These are phyloP conservation scores for Lecanicillium sp. DNA, from an alignment of 2,329 filamentous ascomycete species.

Conservation along the genomic window DNA sequence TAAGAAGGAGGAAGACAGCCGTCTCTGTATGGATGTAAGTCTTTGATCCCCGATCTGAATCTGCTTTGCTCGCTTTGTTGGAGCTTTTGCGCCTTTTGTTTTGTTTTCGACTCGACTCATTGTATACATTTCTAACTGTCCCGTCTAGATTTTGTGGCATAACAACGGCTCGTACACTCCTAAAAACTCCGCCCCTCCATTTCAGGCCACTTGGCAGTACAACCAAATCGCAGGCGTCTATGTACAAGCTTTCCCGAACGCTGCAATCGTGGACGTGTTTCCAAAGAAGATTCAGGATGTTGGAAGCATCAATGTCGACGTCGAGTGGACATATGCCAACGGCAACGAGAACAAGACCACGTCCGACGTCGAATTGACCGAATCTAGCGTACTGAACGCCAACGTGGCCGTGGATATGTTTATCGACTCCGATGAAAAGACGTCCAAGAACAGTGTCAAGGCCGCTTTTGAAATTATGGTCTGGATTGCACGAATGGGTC, in stretches of 20 bases:
- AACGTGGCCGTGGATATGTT: constrained; percentile 55
- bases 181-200: constrained; percentile 35
- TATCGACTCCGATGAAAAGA: constrained; percentile 35
- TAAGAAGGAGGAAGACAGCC: constrained; percentile 25
- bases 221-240: constrained; percentile 30
- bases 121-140: constrained; percentile 5
- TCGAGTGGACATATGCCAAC: constrained; percentile 41
- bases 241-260: constrained; percentile 48
- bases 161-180: constrained; percentile 43
- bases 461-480: constrained; percentile 49
- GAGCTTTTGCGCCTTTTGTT: background rate
- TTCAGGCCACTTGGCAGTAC: constrained; percentile 47
- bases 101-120: background rate
- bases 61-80: too few species aligned
- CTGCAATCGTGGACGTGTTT: constrained; percentile 36
- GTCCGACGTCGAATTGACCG: constrained; percentile 23
- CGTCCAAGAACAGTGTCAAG: constrained; percentile 28
- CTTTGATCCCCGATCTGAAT: too few species aligned
- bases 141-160: constrained; percentile 34
- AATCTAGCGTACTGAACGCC: constrained; percentile 35
- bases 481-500: constrained; percentile 42
- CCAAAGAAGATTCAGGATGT: constrained; percentile 32
- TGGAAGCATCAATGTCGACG: constrained; percentile 30
- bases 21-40: constrained; percentile 46
- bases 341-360: constrained; percentile 29